Base-by-base conservation (phyloP, 2,329 filamentous ascomycete species). In the Reticulascus tulasneorum region DNA sequence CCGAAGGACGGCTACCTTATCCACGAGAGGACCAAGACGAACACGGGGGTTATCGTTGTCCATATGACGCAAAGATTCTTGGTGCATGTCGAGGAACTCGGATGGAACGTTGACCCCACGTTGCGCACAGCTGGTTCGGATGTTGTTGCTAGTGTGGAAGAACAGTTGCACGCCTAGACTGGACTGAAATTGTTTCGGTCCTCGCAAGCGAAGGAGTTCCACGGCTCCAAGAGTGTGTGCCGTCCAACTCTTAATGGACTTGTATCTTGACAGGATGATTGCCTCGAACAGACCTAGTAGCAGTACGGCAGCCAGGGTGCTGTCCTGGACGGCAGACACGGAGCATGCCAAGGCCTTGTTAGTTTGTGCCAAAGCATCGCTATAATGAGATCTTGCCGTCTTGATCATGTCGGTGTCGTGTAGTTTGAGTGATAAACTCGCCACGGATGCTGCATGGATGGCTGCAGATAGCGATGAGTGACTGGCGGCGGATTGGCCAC, bases 261-360 rank as follows among this genome's bases (percentile, higher is more conserved):
- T 39, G n/a, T 39, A 37, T 2, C 43, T 50, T 11, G 33, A 38
- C 19, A 54, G 54, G 5, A 52, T 44, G 18, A 51, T 46, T n/a
- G 50, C 50, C 22, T 55, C 52, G 23, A 54, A 55, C 9, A 53
- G 38, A 9, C 47, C 52, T n/a, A 55, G 37, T 3, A 54, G 38
- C 8, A 55, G 38, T n/a, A 55, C 51, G 5, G 50, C 46, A 8
- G 46, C 51, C 3, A 55, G 46, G 1, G 51, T 55, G 7, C 42
- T 34, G 25, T 55, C 51, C 11, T 50, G 39, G 4, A 53, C 18
- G 3, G 51, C 50, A 6, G 35, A 40, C 19, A 35, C 29, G 4
- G 47, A 38, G 4, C 38, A 45, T 9, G 43, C 33, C 2, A 55
- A 41, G 8, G 36, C 37, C 13, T 40, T 31, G 10, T 42, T 42